A percentile compares a stretch with the other conserved stretches of the same genome.
These are phyloP conservation scores for Apiospora marii DNA, from an alignment of 2,329 filamentous ascomycete genomes.

Conservation along the genomic window DNA sequence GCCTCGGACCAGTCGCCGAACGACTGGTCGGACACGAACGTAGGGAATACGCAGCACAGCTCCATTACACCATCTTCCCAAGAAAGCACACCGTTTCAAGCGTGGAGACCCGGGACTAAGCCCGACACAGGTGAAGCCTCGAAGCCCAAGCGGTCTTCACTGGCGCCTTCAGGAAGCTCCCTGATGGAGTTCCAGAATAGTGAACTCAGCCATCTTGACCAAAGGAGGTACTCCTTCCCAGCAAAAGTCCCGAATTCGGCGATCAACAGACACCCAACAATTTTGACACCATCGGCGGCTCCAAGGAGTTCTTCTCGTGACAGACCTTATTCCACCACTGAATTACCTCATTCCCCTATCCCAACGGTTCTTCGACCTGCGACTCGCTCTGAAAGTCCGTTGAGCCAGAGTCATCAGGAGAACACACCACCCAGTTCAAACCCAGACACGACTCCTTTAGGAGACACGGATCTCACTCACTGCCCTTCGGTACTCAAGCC, in stretches of 20 bases:
- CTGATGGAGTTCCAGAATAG: conserved; percentile 38
- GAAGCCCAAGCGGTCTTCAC: conserved; percentile 26
- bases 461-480: conserved; percentile 7
- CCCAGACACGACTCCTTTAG: neutral
- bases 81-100: neutral
- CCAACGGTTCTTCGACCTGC: conserved; percentile 15
- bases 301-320: conserved; percentile 24
- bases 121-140: neutral
- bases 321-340: neutral
- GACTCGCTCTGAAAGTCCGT: conserved; percentile 14
- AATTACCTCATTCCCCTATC: conserved; percentile 10
- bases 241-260: conserved; percentile 23
- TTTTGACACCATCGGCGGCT: conserved; percentile 32
- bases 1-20: neutral
- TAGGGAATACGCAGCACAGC: neutral
- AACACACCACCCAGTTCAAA: neutral
- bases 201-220: conserved; percentile 33
- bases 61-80: neutral
- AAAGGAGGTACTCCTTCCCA: conserved; percentile 31
- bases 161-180: conserved; percentile 22
- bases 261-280: conserved; percentile 27
- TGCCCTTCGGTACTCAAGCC: conserved; percentile 27
- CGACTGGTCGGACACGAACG: neutral
- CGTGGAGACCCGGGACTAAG: neutral
- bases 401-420: neutral